Conservation (phyloP, 208 protist genomes). For the Balamuthia mandrillaris region DNA sequence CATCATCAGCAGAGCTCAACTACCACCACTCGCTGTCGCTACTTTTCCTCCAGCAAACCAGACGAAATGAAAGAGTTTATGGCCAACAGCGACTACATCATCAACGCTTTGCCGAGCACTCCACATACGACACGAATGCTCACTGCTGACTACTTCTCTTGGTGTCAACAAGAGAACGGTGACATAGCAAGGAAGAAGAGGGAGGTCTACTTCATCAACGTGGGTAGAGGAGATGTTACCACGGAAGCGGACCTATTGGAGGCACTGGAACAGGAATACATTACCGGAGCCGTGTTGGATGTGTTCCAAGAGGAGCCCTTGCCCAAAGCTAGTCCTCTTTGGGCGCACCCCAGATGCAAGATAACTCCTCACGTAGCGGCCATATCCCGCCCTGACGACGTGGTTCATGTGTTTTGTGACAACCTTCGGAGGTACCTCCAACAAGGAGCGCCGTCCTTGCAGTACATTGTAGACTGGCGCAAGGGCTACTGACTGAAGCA, state of each 20-base stretch:
- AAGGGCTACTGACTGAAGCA: not conserved
- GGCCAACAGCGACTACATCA: not conserved
- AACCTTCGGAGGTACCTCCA: not conserved
- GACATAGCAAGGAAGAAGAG: too few species aligned
- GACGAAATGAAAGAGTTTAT: not conserved
- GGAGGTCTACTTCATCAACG: conserved; percentile 20
- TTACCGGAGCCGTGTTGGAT: conserved; percentile 4
- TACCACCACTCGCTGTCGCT: not conserved
- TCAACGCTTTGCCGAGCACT: conserved; percentile 17
- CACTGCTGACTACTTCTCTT: not conserved
- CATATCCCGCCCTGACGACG: not conserved
- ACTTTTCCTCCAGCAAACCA: not conserved
- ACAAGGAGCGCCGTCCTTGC: not conserved
- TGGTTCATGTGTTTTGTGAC: not conserved
- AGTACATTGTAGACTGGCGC: not conserved
- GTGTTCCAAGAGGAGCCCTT: not conserved
- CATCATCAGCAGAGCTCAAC: too few species aligned
- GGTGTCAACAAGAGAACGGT: too few species aligned
- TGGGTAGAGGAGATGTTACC: not conserved
- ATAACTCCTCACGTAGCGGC: conserved; percentile 5
- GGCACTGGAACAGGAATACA: not conserved
- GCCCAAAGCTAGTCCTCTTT: not conserved
- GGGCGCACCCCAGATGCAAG: not conserved
- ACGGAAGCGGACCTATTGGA: not conserved
- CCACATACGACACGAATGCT: not conserved